Conservation (phyloP, 805 yeast genomes). For the Metschnikowia arizonensis region DNA sequence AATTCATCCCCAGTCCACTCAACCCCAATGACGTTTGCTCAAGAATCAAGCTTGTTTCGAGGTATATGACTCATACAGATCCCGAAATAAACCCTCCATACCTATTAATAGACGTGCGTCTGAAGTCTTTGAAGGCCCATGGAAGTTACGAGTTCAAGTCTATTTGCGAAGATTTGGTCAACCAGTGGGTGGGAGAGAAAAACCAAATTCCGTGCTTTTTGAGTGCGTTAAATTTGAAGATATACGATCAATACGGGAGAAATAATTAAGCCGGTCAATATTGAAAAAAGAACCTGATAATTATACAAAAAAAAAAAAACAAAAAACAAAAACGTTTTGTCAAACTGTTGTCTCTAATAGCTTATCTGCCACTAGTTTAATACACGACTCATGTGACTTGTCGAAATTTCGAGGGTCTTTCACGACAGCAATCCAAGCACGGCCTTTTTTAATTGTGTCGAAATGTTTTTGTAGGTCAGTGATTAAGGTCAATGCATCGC, state of each 20-base stretch:
- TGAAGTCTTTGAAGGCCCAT: conserved; percentile 52
- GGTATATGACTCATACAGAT: conserved; percentile 27
- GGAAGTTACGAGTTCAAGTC: conserved; percentile 36
- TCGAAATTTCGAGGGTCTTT: conserved; percentile 49
- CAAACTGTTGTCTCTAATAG: conserved; percentile 7
- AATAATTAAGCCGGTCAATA: not conserved
- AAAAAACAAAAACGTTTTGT: too few relatives aligned
- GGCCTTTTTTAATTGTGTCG: conserved; percentile 53
- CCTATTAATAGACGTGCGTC: conserved; percentile 53
- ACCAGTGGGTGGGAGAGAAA: conserved; percentile 64
- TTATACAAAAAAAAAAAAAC: too few relatives aligned
- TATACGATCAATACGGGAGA: conserved; percentile 44
- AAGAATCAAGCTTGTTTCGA: conserved; percentile 53
- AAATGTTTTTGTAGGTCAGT: not conserved
- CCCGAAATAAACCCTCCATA: conserved; percentile 28
- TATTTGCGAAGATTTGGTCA: conserved; percentile 47
- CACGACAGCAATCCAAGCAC: conserved; percentile 49
- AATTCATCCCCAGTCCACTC: conserved; percentile 48
- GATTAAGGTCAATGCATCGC: conserved; percentile 6
- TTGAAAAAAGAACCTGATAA: not conserved
- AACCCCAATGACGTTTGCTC: conserved; percentile 45
- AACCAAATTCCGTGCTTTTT: conserved; percentile 73
- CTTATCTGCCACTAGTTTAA: conserved; percentile 28
- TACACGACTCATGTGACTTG: conserved; percentile 36
- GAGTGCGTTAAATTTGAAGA: conserved; percentile 65